Evolutionary conservation across 768 basidiomycete species (phyloP).

Genomic region (Boletus barrowsii): DNA sequence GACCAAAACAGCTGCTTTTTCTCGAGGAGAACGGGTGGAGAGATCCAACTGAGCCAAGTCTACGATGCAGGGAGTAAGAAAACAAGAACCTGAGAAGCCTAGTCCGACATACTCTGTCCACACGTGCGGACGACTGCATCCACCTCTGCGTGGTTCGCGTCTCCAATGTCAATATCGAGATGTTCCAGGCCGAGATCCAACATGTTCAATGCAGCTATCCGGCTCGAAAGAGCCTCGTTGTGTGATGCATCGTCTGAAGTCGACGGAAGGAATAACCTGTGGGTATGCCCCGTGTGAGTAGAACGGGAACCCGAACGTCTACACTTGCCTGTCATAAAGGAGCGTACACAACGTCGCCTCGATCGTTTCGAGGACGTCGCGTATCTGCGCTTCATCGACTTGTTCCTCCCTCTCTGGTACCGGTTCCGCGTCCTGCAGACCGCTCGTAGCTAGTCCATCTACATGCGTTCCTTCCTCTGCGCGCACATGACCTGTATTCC

Average conservation of each 20-base stretch:
- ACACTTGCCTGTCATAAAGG: conserved; percentile 77
- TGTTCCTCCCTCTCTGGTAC: conserved; percentile 24
- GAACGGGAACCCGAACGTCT: background rate
- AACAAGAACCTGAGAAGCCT: conserved; percentile 15
- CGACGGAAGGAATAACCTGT: conserved; percentile 74
- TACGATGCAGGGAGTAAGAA: conserved; percentile 31
- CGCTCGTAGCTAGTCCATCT: conserved; percentile 3
- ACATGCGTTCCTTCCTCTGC: conserved; percentile 1
- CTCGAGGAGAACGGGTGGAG: conserved; percentile 56
- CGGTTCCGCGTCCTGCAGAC: conserved; percentile 13
- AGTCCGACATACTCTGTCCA: conserved; percentile 64
- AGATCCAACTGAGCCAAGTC: conserved; percentile 53
- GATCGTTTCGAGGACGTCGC: conserved; percentile 65
- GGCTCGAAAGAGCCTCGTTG: conserved; percentile 84
- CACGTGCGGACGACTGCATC: conserved; percentile 66
- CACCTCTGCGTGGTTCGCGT: conserved; percentile 45
- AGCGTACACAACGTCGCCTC: conserved; percentile 68
- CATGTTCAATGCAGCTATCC: conserved; percentile 89
- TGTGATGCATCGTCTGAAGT: conserved; percentile 78
- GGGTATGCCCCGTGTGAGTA: background rate
- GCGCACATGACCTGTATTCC: conserved; percentile 20
- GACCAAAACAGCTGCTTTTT: conserved; percentile 80
- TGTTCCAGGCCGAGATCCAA: conserved; percentile 86
- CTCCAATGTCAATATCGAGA: conserved; percentile 78
- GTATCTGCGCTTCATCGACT: conserved; percentile 43